These are phyloP conservation scores for Macrolepiota albuminosa DNA, from an alignment of 768 basidiomycete species.

Conservation along the genomic window DNA sequence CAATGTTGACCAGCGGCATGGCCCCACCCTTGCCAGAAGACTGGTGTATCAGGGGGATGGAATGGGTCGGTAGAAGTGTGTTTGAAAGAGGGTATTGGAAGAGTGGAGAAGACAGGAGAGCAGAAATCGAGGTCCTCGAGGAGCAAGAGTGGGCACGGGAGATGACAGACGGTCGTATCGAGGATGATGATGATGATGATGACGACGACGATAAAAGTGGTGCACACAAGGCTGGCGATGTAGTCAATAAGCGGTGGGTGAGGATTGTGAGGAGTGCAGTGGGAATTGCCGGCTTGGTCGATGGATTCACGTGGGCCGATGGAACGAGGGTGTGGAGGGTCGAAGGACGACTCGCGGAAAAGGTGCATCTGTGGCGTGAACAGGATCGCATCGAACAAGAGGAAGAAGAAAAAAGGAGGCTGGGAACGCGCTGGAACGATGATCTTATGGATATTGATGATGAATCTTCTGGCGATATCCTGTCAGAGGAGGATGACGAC, in stretches of 20 bases:
- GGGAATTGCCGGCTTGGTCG: slow-evolving; percentile 61
- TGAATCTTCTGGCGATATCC: slow-evolving; percentile 36
- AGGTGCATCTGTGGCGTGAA: slow-evolving; percentile 64
- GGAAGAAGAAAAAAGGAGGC: slow-evolving; percentile 62
- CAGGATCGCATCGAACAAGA: slow-evolving; percentile 64
- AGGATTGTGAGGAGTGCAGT: slow-evolving; percentile 68
- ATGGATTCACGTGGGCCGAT: slow-evolving; percentile 69
- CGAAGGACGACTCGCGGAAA: slow-evolving; percentile 60
- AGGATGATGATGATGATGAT: slow-evolving; percentile 63
- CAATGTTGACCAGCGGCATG: slow-evolving; percentile 66
- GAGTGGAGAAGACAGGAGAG: slow-evolving; percentile 54
- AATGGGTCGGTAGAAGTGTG: slow-evolving; percentile 88
- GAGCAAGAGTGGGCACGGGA: slow-evolving; percentile 46
- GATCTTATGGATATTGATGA: slow-evolving; percentile 74
- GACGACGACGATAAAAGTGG: slow-evolving; percentile 14
- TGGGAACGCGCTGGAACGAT: slow-evolving; percentile 58
- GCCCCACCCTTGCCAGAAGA: slow-evolving; percentile 83
- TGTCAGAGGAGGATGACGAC: slow-evolving; percentile 49
- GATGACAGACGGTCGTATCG: slow-evolving; percentile 73
- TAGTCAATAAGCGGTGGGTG: slow-evolving; percentile 60
- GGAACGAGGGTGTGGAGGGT: slow-evolving; percentile 59
- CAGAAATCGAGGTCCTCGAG: slow-evolving; percentile 80
- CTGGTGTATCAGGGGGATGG: slow-evolving; percentile 94
- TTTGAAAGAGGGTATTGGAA: slow-evolving; percentile 97
- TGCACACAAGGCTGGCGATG: slow-evolving; percentile 26